These are phyloP conservation scores for Diutina mesorugosa DNA, from an alignment of 1,139 yeast genomes.

Conservation along the genomic window DNA sequence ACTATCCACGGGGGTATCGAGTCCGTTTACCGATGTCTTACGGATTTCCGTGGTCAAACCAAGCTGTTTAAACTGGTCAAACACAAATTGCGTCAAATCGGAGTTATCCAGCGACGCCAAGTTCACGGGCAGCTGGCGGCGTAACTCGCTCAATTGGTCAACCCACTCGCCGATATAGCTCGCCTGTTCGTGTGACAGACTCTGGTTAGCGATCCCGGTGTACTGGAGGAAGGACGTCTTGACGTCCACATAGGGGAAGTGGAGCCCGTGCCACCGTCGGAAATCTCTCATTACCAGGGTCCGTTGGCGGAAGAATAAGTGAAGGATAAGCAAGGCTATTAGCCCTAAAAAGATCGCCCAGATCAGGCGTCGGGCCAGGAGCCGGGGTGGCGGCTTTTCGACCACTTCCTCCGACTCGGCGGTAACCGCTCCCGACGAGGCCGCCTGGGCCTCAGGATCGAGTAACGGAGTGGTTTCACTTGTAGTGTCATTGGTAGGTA, in stretches of 20 bases:
- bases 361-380: background rate
- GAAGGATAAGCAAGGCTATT: slow-evolving; percentile 39
- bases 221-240: background rate
- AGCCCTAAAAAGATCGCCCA: slow-evolving; percentile 21
- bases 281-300: slow-evolving; percentile 80
- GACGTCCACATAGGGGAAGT: slow-evolving; percentile 43
- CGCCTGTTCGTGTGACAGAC: slow-evolving; percentile 4
- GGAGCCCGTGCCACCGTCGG: slow-evolving; percentile 58
- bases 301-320: slow-evolving; percentile 70
- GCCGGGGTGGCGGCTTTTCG: background rate
- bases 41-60: slow-evolving; percentile 13
- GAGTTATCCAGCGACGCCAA: slow-evolving; percentile 1
- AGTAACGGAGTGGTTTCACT: background rate
- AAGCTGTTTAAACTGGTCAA: background rate
- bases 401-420: background rate
- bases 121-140: background rate
- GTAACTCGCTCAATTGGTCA: background rate
- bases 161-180: background rate
- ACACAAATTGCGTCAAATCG: background rate
- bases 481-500: background rate
- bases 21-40: slow-evolving; percentile 15
- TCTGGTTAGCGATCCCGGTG: background rate
- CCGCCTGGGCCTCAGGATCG: no score
- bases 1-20: slow-evolving; percentile 13
- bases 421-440: background rate